Percentiles rank a stretch among this genome's conserved stretches.
These are phyloP conservation scores for Ophiosphaerella korrae DNA, from an alignment of 2,329 filamentous ascomycete genomes.

Conservation along the genomic window DNA sequence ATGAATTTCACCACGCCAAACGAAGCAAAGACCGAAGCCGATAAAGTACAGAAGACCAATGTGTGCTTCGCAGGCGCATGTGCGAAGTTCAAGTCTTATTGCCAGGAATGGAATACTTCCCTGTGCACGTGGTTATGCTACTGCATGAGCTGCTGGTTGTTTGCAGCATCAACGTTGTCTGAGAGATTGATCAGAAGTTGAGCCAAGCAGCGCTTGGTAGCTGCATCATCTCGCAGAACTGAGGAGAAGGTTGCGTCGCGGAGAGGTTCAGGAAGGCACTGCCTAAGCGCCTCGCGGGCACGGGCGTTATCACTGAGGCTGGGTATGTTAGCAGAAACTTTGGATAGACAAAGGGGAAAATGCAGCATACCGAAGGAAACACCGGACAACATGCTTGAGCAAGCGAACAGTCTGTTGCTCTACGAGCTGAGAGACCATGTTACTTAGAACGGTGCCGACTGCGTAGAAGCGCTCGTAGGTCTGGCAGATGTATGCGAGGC, in stretches of 20 bases:
- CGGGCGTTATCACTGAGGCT: conserved; percentile 95
- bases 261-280: conserved; percentile 98
- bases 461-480: conserved; percentile 99
- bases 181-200: conserved; percentile 96
- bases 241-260: conserved; percentile 96
- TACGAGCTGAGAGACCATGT: conserved; percentile 97
- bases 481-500: conserved; percentile 96
- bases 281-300: conserved; percentile 89
- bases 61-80: conserved; percentile 6
- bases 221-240: conserved; percentile 93
- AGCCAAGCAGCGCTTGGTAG: conserved; percentile 96
- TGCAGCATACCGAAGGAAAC: conserved; percentile 80
- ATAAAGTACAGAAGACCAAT: conserved; percentile 27
- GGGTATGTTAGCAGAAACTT: conserved; percentile 18
- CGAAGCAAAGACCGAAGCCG: conserved; percentile 29
- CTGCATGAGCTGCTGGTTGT: conserved; percentile 46
- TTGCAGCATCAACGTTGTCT: conserved; percentile 69
- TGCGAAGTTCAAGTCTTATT: conserved; percentile 8
- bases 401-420: conserved; percentile 96
- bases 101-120: not conserved
- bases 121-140: conserved; percentile 9
- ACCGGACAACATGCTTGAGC: conserved; percentile 96
- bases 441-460: conserved; percentile 94
- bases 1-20: conserved; percentile 26
- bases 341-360: not conserved